phyloP scores from a whole-genome alignment of 371 early-diverging fungal species.

The Phascolomyces articulosus region DNA sequence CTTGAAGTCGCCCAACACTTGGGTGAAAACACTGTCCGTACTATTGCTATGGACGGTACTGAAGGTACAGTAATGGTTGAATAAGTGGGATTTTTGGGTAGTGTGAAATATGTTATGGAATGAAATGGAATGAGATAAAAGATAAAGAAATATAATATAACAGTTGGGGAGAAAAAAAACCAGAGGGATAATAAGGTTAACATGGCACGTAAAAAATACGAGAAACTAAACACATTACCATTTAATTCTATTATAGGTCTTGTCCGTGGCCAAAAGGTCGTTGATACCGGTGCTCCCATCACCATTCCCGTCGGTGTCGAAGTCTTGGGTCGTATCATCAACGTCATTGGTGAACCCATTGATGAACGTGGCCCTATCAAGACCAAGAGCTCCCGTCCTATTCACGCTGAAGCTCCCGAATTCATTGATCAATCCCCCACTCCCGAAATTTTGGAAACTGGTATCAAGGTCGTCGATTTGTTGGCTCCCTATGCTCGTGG shows the following conservation, averaged over 20 bases:
- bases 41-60: constrained; percentile 99
- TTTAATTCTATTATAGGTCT: constrained; percentile 64
- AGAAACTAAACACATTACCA: too few species aligned
- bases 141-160: not conserved
- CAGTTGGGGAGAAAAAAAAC: not conserved
- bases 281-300: constrained; percentile 96
- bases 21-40: constrained; percentile 98
- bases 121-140: not conserved
- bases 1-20: constrained; percentile 97
- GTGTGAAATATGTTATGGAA: too few species aligned
- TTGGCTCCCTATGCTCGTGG: constrained; percentile 98
- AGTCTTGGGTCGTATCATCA: constrained; percentile 97
- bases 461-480: constrained; percentile 99
- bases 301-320: constrained; percentile 94
- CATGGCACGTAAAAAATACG: too few species aligned
- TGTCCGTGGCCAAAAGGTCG: constrained; percentile 94
- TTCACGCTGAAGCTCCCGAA: constrained; percentile 94
- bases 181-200: too few species aligned
- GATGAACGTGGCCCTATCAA: constrained; percentile 98
- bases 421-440: constrained; percentile 96
- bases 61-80: constrained; percentile 37
- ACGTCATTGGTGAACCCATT: constrained; percentile 98
- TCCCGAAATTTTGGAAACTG: constrained; percentile 96
- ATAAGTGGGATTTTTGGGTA: not conserved
- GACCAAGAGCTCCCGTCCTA: constrained; percentile 85